Evolutionary conservation across 1,139 yeast genomes (phyloP), one percentile per base, ranked within the genome.

Genomic region (Debaryomyces singareniensis): DNA sequence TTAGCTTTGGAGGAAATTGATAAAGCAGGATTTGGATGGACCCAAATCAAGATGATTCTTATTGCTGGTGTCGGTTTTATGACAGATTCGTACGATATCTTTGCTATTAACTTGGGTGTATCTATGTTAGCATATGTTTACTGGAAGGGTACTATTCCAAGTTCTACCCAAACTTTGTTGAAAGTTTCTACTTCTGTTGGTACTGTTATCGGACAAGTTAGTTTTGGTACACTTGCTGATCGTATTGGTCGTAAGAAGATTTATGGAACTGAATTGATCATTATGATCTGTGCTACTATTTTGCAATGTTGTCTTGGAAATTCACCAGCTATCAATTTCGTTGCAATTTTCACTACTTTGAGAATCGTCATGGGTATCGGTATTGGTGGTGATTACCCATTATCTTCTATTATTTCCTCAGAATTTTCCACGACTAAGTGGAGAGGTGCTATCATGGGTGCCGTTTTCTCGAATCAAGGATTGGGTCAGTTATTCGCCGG

Each of bases 311-410:
- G 73, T 38, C 44, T 80, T 33, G 94, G 93, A 47, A 43, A 56
- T 5, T 72, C 93, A 16, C 75, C 84, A 20, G 89, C 81, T 38
- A 59, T 84, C 40, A 71, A 68, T 54, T 81, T 84, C 48, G 75
- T 75, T 29, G 94, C 89, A 31, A 68, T 82, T 33, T 68, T 84
- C 40, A 61, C 78, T n/a, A 76, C 80, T 45, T 77, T 76, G 60
- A 79, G 95, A 74, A 77, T 84, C 42, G 51, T 83, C 38, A 79
- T 79, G 85, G 95, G 95, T 68, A 78, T 91, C 48, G 98, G 98
- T 78, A 93, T 91, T 50, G 98, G 98, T 68, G 98, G 97, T 72
- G 98, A 91, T 65, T 91, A 91, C 63, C 98, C 98, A 47, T 76
- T 91, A 61, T 87, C 97, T 26, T 91, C 97, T 25, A 81, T 84